Base-by-base conservation (phyloP, 2,329 filamentous ascomycete genomes). In the Cytospora chrysosperma region DNA sequence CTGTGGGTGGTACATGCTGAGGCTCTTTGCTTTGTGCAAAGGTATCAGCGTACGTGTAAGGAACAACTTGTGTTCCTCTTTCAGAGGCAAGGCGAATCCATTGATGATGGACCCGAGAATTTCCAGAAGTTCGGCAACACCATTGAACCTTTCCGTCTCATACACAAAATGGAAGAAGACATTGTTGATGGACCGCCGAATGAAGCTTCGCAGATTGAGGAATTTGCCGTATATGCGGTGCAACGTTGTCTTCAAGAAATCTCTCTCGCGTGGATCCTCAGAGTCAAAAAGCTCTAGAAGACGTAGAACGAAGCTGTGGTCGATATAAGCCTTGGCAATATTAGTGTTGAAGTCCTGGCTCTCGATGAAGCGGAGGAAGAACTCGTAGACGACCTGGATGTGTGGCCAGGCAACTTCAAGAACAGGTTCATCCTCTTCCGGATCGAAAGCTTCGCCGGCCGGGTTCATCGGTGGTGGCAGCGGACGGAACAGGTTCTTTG, bases 321-420 rank as follows among this genome's bases (percentile, higher is more conserved):
- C 95, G 75, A 99, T 99, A 77, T 97, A 97, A 67, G 93, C 91
- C 80, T 99, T 99, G 70, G 95, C 95, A 72, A 97, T 97, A 78
- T 99, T 99, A 70, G 95, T 99, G 81, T 98, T 99, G 84, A 99
- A 99, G 77, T 99, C 95, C 76, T 97, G 95, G 77, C 95, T 98
- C 77, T 99, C 95, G 70, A 99, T 99, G 78, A 99, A 99, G 65
- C 95, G 87, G 67, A 99, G 82, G 82, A 99, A 99, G 82, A 99
- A 99, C 77, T 99, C 95, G 78, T 99, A 99, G 49, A 99, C 95
- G 62, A 99, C 95, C 78, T 99, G 95, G 65, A 99, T 99, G 75
- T 99, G 95, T 9, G 95, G 95, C 95, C 95, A 99, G 6, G 95
- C 95, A 40, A 99, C 95, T 80, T 99, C 95, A 63, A 99, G 83